These are phyloP conservation scores for Amphicarpaea edgeworthii DNA, from an alignment of 306 rosid genomes.

Conservation along the genomic window DNA sequence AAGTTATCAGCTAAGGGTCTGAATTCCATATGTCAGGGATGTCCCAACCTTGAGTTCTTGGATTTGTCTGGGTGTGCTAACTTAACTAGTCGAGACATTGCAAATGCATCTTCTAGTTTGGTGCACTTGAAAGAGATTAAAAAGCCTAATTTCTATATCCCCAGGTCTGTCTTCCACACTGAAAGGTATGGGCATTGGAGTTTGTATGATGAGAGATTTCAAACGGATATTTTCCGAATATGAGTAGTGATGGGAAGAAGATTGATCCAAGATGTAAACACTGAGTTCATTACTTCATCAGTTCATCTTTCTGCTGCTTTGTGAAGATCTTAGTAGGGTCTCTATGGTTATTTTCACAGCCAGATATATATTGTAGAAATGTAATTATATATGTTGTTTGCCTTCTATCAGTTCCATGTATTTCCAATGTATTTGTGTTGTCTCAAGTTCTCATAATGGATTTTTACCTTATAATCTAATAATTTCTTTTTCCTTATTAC, in stretches of 20 bases:
- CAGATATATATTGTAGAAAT: slow-evolving; percentile 41
- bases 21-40: slow-evolving; percentile 65
- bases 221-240: slow-evolving; percentile 83
- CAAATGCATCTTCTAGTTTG: slow-evolving; percentile 60
- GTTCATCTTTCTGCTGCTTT: slow-evolving; percentile 34
- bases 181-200: slow-evolving; percentile 80
- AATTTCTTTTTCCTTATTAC: slow-evolving; percentile 11
- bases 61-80: slow-evolving; percentile 83
- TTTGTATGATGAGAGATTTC: slow-evolving; percentile 90
- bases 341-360: slow-evolving; percentile 31
- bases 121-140: slow-evolving; percentile 41
- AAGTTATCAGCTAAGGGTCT: slow-evolving; percentile 74
- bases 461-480: slow-evolving; percentile 20
- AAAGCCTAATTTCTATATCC: slow-evolving; percentile 57
- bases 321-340: slow-evolving; percentile 21
- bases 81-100: slow-evolving; percentile 78
- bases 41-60: slow-evolving; percentile 74
- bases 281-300: slow-evolving; percentile 24
- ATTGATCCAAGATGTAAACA: slow-evolving; percentile 17
- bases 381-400: slow-evolving; percentile 33
- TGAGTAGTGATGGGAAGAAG: slow-evolving; percentile 45
- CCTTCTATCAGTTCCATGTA: slow-evolving; percentile 17
- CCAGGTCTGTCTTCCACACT: slow-evolving; percentile 52
- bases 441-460: slow-evolving; percentile 16
- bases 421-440: background rate